Conservation (phyloP, 2,329 filamentous ascomycete species). For the Metarhizium robertsii region DNA sequence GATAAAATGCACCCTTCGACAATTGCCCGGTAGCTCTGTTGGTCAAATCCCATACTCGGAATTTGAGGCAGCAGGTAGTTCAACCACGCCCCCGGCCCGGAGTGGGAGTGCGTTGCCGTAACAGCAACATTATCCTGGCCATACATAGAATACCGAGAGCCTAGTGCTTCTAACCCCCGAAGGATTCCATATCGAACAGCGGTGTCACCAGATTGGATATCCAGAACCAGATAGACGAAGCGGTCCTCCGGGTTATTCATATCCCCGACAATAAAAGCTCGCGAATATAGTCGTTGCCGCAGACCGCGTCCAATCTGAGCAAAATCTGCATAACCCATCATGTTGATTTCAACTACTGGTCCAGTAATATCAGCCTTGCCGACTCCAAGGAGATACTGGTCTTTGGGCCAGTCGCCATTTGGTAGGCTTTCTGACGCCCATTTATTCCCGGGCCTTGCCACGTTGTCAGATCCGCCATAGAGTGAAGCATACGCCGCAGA, state of each 20-base stretch:
- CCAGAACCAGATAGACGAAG: slow-evolving; percentile 80
- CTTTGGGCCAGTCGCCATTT: slow-evolving; percentile 7
- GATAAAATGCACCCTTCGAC: slow-evolving; percentile 76
- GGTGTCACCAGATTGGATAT: slow-evolving; percentile 78
- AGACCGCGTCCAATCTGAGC: slow-evolving; percentile 75
- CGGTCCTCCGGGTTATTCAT: slow-evolving; percentile 55
- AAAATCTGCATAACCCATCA: slow-evolving; percentile 80
- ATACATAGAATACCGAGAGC: slow-evolving; percentile 61
- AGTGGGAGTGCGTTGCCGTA: slow-evolving; percentile 84
- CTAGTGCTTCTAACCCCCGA: slow-evolving; percentile 57
- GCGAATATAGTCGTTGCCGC: slow-evolving; percentile 75
- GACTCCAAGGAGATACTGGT: slow-evolving; percentile 38
- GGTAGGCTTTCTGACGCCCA: slow-evolving; percentile 9
- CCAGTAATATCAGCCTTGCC: slow-evolving; percentile 50
- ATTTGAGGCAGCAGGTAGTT: slow-evolving; percentile 89
- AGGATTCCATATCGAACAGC: slow-evolving; percentile 78
- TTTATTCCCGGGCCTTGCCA: slow-evolving; percentile 4
- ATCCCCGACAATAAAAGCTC: slow-evolving; percentile 78
- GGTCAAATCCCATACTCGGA: slow-evolving; percentile 75
- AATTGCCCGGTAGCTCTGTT: slow-evolving; percentile 77
- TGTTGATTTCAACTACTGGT: slow-evolving; percentile 78
- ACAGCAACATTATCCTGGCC: slow-evolving; percentile 75
- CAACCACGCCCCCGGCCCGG: slow-evolving; percentile 81
- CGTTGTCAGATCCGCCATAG: slow-evolving; percentile 1
- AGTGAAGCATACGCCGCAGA: slow-evolving; percentile 4